Evolutionary conservation across 495 filamentous ascomycete genomes (phyloP).

Genomic region (Halenospora varia): DNA sequence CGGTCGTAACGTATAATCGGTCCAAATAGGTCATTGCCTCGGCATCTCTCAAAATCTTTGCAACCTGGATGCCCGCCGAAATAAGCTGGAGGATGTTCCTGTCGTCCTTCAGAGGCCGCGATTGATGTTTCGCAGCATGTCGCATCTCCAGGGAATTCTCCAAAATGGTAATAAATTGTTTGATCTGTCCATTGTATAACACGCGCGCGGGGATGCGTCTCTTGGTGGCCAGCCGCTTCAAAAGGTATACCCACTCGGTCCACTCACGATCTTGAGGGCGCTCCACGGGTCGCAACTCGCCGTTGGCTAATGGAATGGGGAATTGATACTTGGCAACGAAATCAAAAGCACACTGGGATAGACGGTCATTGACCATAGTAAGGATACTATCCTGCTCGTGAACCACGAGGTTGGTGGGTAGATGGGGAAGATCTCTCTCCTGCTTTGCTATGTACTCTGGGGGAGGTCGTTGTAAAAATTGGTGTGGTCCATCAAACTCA

Average conservation of each 20-base stretch:
- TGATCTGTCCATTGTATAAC: constrained; percentile 85
- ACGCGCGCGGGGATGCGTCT: constrained; percentile 77
- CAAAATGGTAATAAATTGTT: constrained; percentile 77
- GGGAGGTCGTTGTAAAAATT: constrained; percentile 66
- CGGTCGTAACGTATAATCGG: constrained; percentile 64
- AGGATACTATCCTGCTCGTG: constrained; percentile 82
- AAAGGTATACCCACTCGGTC: constrained; percentile 88
- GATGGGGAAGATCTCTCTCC: constrained; percentile 73
- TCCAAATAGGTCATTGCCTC: constrained; percentile 77
- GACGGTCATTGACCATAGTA: constrained; percentile 72
- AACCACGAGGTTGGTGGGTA: constrained; percentile 76
- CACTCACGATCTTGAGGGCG: constrained; percentile 79
- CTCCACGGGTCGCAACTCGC: constrained; percentile 75
- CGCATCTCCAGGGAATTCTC: constrained; percentile 84
- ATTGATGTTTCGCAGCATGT: constrained; percentile 78
- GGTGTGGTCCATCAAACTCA: constrained; percentile 84
- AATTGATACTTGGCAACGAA: constrained; percentile 89
- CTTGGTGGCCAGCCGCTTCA: constrained; percentile 82
- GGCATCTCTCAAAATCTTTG: constrained; percentile 79
- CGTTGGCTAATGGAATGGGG: constrained; percentile 70
- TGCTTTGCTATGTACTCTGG: constrained; percentile 64
- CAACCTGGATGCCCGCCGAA: constrained; percentile 80
- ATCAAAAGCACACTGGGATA: constrained; percentile 82
- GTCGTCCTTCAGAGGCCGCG: constrained; percentile 81
- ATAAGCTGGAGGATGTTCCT: constrained; percentile 84